phyloP scores from a whole-genome alignment of 2,329 filamentous ascomycete genomes.

The Ascosphaera acerosa region DNA sequence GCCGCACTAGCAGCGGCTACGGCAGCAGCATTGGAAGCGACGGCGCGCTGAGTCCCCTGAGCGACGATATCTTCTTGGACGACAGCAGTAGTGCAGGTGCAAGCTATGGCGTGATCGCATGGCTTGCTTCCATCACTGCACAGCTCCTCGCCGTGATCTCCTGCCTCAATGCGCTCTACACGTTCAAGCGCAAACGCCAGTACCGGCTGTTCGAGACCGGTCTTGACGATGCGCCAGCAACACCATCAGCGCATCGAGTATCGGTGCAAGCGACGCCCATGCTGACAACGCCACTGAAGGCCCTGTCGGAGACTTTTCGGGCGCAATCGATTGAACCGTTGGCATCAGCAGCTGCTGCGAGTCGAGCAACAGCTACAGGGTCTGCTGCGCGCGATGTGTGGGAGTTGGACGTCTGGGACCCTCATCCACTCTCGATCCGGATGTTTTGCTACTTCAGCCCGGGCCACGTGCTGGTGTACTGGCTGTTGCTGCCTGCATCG shows the following conservation, averaged over 20 bases:
- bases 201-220: conserved; percentile 80
- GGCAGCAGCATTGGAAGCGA: no score
- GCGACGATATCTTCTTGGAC: conserved; percentile 74
- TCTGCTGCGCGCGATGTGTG: conserved; percentile 56
- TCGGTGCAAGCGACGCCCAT: conserved; percentile 63
- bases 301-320: conserved; percentile 42
- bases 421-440: conserved; percentile 54
- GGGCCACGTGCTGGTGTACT: conserved; percentile 75
- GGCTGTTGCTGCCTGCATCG: conserved; percentile 58
- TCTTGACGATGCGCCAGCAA: conserved; percentile 49
- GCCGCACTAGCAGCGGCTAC: conserved; percentile 23
- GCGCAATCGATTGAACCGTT: conserved; percentile 43
- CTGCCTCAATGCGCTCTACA: conserved; percentile 53
- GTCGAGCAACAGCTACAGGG: conserved; percentile 20
- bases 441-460: conserved; percentile 84
- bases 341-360: conserved; percentile 58
- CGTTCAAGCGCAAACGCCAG: conserved; percentile 53
- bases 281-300: conserved; percentile 51
- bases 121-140: conserved; percentile 35
- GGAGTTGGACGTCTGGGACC: conserved; percentile 88
- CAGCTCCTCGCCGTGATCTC: conserved; percentile 42
- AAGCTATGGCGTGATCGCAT: conserved; percentile 24
- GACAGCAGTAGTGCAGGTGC: conserved; percentile 28
- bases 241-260: conserved; percentile 70
- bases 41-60: no score